Base-by-base conservation (phyloP, 2,329 filamentous ascomycete genomes). In the Claviceps cyperi region DNA sequence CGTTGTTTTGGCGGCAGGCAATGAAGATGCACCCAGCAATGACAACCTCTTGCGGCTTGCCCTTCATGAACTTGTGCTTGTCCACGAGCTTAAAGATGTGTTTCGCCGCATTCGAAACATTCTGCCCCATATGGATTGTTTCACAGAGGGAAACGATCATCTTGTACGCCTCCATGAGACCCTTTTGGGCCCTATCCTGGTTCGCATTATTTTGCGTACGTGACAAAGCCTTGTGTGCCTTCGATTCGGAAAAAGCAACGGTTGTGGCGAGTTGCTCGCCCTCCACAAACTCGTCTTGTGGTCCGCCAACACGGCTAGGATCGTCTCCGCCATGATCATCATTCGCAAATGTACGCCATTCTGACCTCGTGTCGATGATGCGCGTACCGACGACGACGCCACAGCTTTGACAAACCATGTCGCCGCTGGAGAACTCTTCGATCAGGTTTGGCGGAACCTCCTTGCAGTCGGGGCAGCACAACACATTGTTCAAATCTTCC, bases 281-380 rank as follows among this genome's bases (percentile, higher is more conserved):
- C 61, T 94, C 89, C 51, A 95, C 77, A 43, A 98, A 81, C 49
- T 87, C 84, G 62, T 97, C 96, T 53, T 84, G 83, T 5, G 85
- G 86, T 59, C 97, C 92, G 72, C 92, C 92, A 56, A 98, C 91
- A 88, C 92, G 92, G 52, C 89, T 96, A 4, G 94, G 92, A 58
- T 98, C 92, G 59, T 97, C 94, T 62, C 86, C 90, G 61, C 87
- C 88, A 66, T 95, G 88, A 64, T 98, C 94, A 62, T 98, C 92
- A 64, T 97, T 97, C 63, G 90, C 89, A 70, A 98, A 98, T 1
- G 92, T 98, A 64, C 92, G 87, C 92, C 92, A 98, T 71, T 98
- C 92, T 46, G 89, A 95, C 54, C 94, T 85, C 53, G 87, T 94
- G 64, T 98, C 94, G 62, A 98, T 90, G 64, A 92, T 89, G 57